Percentiles rank a stretch among this genome's conserved stretches.
Evolutionary conservation across 768 basidiomycete species (phyloP).

Genomic region (Hygrophoropsis aurantiaca): DNA sequence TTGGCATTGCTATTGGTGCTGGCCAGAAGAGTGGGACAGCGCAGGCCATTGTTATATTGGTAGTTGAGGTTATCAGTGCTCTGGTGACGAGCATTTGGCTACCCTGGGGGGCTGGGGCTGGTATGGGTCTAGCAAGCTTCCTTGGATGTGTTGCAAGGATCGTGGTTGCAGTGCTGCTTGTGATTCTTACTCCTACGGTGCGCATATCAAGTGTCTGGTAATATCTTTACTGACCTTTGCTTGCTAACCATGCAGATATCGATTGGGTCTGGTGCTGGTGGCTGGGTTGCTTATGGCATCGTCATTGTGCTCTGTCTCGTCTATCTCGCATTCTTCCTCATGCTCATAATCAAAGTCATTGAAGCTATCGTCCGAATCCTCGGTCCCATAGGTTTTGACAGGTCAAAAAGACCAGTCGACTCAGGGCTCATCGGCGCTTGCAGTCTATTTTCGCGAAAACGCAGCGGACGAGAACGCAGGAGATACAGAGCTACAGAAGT

Average conservation of each 20-base stretch:
- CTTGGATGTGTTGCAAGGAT: slow-evolving; percentile 90
- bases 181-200: slow-evolving; percentile 88
- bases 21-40: slow-evolving; percentile 89
- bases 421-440: slow-evolving; percentile 87
- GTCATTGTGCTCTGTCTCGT: slow-evolving; percentile 80
- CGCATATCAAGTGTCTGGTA: slow-evolving; percentile 25
- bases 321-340: slow-evolving; percentile 77
- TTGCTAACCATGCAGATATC: slow-evolving; percentile 67
- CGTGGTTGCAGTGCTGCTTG: slow-evolving; percentile 83
- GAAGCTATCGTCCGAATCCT: slow-evolving; percentile 81
- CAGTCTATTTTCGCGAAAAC: slow-evolving; percentile 56
- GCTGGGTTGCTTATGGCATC: slow-evolving; percentile 95
- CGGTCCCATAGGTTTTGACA: slow-evolving; percentile 80
- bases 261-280: slow-evolving; percentile 74
- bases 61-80: slow-evolving; percentile 85
- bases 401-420: slow-evolving; percentile 75
- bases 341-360: slow-evolving; percentile 81
- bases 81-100: slow-evolving; percentile 92
- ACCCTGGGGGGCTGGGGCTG: slow-evolving; percentile 95
- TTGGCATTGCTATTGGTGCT: slow-evolving; percentile 84
- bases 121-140: slow-evolving; percentile 96
- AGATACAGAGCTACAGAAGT: slow-evolving; percentile 23
- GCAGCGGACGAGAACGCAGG: slow-evolving; percentile 26
- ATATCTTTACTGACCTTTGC: slow-evolving; percentile 11
- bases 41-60: slow-evolving; percentile 86